These are phyloP conservation scores for Gossypium schwendimanii DNA, from an alignment of 441 rosid genomes.

Conservation along the genomic window DNA sequence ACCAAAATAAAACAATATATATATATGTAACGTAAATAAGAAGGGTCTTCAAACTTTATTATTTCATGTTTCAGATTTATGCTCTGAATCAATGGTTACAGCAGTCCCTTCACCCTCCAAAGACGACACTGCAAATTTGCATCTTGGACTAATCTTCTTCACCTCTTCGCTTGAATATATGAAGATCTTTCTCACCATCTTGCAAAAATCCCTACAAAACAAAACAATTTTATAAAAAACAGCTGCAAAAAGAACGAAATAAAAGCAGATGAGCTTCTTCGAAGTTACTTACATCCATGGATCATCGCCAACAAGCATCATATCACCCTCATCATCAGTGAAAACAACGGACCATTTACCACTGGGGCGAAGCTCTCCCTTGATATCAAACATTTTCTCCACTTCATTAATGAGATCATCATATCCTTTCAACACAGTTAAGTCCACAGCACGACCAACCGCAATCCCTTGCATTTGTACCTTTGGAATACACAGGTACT, in stretches of 20 bases:
- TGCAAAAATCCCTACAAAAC: constrained; percentile 77
- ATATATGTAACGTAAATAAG: not conserved
- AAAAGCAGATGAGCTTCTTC: not conserved
- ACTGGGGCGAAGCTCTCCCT: constrained; percentile 56
- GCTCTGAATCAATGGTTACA: constrained; percentile 40
- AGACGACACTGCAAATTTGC: constrained; percentile 38
- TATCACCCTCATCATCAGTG: constrained; percentile 81
- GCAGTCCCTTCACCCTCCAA: constrained; percentile 35
- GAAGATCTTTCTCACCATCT: constrained; percentile 69
- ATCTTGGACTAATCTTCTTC: constrained; percentile 47
- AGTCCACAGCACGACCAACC: constrained; percentile 85
- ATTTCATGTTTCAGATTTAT: constrained; percentile 23
- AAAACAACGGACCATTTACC: constrained; percentile 78
- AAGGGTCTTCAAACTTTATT: not conserved
- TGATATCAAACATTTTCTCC: constrained; percentile 80
- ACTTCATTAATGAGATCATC: constrained; percentile 54
- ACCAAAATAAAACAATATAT: not conserved
- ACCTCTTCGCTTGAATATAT: constrained; percentile 70
- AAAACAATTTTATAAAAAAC: not conserved
- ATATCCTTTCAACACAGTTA: constrained; percentile 58
- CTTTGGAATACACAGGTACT: constrained; percentile 28
- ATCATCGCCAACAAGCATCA: constrained; percentile 88
- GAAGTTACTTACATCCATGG: constrained; percentile 72
- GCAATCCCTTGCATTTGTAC: constrained; percentile 93
- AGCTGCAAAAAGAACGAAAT: not conserved